Base-by-base conservation (phyloP, 768 basidiomycete species). In the Vararia minispora region DNA sequence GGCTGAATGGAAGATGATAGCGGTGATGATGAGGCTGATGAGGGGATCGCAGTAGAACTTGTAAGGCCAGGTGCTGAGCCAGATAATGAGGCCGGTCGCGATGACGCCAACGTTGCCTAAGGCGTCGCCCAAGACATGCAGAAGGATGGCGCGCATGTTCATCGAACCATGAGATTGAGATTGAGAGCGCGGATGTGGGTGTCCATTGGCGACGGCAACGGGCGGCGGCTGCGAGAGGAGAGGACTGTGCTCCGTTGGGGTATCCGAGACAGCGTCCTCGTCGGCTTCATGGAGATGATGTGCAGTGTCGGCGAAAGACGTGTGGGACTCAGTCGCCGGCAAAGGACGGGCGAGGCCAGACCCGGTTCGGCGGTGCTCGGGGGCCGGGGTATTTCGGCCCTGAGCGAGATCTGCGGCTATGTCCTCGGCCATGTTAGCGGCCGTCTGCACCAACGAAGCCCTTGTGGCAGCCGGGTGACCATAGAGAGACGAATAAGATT, bases 91-190 rank as follows among this genome's bases (percentile, higher is more conserved):
- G 40, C 95, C 95, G 4, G 92, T 88, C 25, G 82, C 78, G 43
- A 99, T 95, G 45, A 99, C 95, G 37, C 95, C 95, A 44, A 98
- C 86, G 58, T 99, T 98, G 35, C 95, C 95, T 18, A 99, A 72
- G 39, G 94, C 94, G 63, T 99, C 94, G 24, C 94, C 94, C 31
- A 99, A 58, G 27, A 98, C 95, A 58, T 99, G 95, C 21, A 99
- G 61, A 23, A 98, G 66, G 1, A 99, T 69, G 22, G 91, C 95
- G n/a, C 68, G 82, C 92, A 98, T 97, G 60, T 98, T 99, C 95
- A 99, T 98, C 1, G 81, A 87, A 1, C 62, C 60, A 50, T 79
- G 75, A 16, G 61, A 47, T 54, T 71, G 62, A 55, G 63, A 40
- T 30, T 60, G 58, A 7, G 16, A 31, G 17, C 25, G 21, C 22